Evolutionary conservation across 202 grass and related monocot genomes (phyloP), one percentile per base, ranked within the genome.

Genomic region (Schoenoplectus triqueter): DNA sequence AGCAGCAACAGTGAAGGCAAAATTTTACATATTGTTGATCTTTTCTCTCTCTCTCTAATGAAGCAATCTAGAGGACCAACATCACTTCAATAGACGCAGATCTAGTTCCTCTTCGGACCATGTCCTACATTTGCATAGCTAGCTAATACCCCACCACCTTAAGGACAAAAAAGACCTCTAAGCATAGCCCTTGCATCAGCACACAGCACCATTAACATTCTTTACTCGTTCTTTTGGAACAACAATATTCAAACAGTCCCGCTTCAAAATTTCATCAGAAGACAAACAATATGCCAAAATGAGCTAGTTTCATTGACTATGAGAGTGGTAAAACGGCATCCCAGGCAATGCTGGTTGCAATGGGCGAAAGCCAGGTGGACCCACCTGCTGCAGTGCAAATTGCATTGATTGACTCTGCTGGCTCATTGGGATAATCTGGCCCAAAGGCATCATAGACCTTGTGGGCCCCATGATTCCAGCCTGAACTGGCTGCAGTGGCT

Each of bases 241-340:
- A 73, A 75, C 72, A 56, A 77, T 56, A 40, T 77, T 39, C 51
- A 77, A 31, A 17, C 74, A 60, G 54, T 78, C 51, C 3, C 14
- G 14, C 49, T 44, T 61, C 22, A 78, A 44, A 78, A 59, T 54
- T 78, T 78, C 11, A 42, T 39, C 31, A 31, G 54, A 60, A 78
- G 52, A n/a, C 3, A 22, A 77, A 56, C 57, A 56, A 41, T 31
- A 31, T 31, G 31, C 31, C 31, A 31, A 57, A 57, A 83, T 86
- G 85, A 55, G 42, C 22, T 42, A 60, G 13, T 17, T 31, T 97
- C 86, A 91, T 66, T 88, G 84, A 85, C 85, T 88, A 50, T 87
- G 86, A 75, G 91, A 90, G 60, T 91, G 90, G 75, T 94, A 97
- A 74, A 91, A 97, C 21, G 88, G 84, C 90, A 94, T 94, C 77